phyloP scores from a whole-genome alignment of 2,329 filamentous ascomycete species.

The Talaromyces sp. region DNA sequence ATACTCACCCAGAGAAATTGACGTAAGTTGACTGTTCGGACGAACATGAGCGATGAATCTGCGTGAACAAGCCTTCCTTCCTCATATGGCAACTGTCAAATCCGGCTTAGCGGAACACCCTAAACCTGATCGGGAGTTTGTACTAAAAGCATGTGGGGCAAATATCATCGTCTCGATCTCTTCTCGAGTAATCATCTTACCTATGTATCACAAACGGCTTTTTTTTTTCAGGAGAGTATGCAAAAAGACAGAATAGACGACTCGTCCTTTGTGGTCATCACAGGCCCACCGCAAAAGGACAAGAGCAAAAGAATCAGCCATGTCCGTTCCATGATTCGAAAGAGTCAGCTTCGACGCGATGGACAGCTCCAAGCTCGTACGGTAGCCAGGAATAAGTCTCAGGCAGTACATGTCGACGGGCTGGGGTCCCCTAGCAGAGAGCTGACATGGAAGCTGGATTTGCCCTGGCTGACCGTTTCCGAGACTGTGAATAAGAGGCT shows the following conservation, averaged over 20 bases:
- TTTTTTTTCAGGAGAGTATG: not conserved
- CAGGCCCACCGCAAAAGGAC: slow-evolving; percentile 20
- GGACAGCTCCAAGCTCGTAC: not conserved
- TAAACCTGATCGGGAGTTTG: slow-evolving; percentile 10
- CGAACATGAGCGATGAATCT: not conserved
- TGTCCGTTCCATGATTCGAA: slow-evolving; percentile 21
- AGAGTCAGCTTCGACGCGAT: slow-evolving; percentile 17
- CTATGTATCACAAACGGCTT: not conserved
- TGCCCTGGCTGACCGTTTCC: slow-evolving; percentile 19
- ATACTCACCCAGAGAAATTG: not conserved
- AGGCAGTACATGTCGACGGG: not conserved
- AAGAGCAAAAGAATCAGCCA: slow-evolving; percentile 21
- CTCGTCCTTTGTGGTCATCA: slow-evolving; percentile 22
- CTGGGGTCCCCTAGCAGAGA: not conserved
- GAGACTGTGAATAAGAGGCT: slow-evolving; percentile 19
- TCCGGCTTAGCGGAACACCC: not conserved
- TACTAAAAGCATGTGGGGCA: slow-evolving; percentile 6
- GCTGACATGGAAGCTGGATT: slow-evolving; percentile 6
- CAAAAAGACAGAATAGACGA: not conserved
- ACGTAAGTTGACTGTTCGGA: not conserved
- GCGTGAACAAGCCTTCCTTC: not conserved
- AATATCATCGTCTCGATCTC: not conserved
- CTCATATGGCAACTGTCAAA: slow-evolving; percentile 11
- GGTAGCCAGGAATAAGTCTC: not conserved
- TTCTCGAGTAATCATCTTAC: not conserved